Evolutionary conservation across 441 rosid genomes (phyloP).

Genomic region (Jatropha podagrica): DNA sequence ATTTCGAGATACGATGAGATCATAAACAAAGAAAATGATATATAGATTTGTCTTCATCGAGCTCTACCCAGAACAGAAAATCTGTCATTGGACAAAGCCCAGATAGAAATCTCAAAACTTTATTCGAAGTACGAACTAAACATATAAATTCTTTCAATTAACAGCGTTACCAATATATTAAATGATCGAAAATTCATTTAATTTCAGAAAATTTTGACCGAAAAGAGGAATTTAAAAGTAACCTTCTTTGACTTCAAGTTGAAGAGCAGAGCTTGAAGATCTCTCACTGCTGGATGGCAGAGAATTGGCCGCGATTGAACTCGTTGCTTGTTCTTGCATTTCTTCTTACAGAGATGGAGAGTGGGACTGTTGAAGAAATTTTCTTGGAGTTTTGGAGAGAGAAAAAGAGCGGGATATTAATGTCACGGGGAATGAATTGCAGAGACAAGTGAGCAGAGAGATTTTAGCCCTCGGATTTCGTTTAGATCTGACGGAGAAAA

Average conservation of each 20-base stretch:
- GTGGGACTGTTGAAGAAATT: neutral
- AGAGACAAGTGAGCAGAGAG: conserved; percentile 12
- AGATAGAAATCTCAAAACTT: neutral
- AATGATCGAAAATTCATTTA: neutral
- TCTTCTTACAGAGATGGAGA: conserved; percentile 1
- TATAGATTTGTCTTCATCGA: neutral
- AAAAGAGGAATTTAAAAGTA: neutral
- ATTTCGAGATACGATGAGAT: neutral
- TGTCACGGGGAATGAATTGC: conserved; percentile 11
- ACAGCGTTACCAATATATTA: no score
- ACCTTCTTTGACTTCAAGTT: conserved; percentile 82
- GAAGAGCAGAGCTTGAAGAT: conserved; percentile 81
- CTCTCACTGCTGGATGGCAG: conserved; percentile 86
- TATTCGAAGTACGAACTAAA: neutral
- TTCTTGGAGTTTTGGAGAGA: neutral
- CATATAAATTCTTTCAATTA: neutral
- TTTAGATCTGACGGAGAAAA: conserved; percentile 33
- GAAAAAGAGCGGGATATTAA: conserved; percentile 47
- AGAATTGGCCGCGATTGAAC: conserved; percentile 75
- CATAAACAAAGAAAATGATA: neutral
- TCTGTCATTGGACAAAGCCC: neutral
- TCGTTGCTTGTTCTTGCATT: conserved; percentile 76
- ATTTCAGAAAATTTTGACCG: neutral
- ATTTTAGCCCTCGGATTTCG: conserved; percentile 42
- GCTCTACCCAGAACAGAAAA: conserved; percentile 6